phyloP scores from a whole-genome alignment of 2,329 filamentous ascomycete genomes.

The Periconia sp. region DNA sequence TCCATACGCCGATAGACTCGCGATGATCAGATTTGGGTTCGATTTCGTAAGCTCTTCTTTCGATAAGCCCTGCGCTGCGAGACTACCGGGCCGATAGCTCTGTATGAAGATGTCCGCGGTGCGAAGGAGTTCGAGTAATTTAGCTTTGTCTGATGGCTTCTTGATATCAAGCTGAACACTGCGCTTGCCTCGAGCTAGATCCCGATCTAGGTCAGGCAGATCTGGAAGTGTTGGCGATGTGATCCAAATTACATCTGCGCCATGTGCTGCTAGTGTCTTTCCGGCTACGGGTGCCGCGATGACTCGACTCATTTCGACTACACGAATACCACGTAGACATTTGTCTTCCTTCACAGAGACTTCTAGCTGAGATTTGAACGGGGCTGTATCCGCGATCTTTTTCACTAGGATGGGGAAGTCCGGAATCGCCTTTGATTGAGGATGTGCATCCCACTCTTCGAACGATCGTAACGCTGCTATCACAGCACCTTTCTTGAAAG shows the following conservation, averaged over 20 bases:
- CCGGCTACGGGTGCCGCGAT: slow-evolving; percentile 55
- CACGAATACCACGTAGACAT: slow-evolving; percentile 50
- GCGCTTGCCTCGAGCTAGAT: slow-evolving; percentile 56
- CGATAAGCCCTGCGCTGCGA: slow-evolving; percentile 53
- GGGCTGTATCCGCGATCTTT: slow-evolving; percentile 34
- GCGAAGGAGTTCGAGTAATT: slow-evolving; percentile 51
- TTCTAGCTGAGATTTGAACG: slow-evolving; percentile 11
- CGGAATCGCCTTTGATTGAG: slow-evolving; percentile 53
- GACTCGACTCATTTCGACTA: slow-evolving; percentile 50
- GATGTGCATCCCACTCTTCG: slow-evolving; percentile 58
- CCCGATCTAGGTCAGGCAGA: slow-evolving; percentile 47
- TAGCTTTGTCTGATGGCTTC: slow-evolving; percentile 46
- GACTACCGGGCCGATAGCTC: slow-evolving; percentile 58
- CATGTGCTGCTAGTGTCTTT: slow-evolving; percentile 51
- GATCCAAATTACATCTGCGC: slow-evolving; percentile 56
- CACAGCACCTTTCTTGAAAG: slow-evolving; percentile 49
- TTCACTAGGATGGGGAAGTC: slow-evolving; percentile 56
- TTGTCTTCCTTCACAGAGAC: slow-evolving; percentile 15
- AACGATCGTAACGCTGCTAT: slow-evolving; percentile 59
- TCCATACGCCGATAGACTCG: slow-evolving; percentile 62
- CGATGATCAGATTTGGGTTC: slow-evolving; percentile 56
- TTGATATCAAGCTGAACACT: slow-evolving; percentile 57
- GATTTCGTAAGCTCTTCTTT: slow-evolving; percentile 44
- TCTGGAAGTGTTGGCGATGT: slow-evolving; percentile 53
- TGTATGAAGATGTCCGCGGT: slow-evolving; percentile 62